Percentiles rank a stretch among this genome's conserved stretches.
These are phyloP conservation scores for Paramecium sonneborni DNA, from an alignment of 73 alveolate genomes.

Conservation along the genomic window DNA sequence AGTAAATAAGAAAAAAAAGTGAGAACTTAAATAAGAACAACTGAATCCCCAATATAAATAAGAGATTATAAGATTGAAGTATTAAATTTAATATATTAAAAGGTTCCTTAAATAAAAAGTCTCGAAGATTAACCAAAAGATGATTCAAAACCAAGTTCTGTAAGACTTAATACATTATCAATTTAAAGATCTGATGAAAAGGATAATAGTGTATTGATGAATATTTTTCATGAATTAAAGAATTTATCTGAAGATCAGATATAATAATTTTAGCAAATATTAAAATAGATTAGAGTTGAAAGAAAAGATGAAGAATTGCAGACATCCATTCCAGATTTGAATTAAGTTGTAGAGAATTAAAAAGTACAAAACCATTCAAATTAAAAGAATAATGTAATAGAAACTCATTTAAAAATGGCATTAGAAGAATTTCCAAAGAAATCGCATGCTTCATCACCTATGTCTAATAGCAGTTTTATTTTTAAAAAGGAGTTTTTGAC, in stretches of 20 bases:
- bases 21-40: not conserved
- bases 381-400: not conserved
- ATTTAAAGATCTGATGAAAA: not conserved
- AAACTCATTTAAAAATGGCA: conserved; percentile 30
- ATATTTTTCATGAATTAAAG: not conserved
- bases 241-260: not conserved
- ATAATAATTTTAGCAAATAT: not conserved
- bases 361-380: not conserved
- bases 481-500: not conserved
- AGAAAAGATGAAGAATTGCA: conserved; percentile 24
- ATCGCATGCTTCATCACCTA: not conserved
- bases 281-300: not conserved
- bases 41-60: not conserved
- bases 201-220: not conserved
- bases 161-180: conserved; percentile 1
- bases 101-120: not conserved
- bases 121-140: not conserved
- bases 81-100: not conserved
- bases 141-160: not conserved
- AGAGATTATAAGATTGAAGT: not conserved
- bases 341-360: not conserved
- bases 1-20: not conserved
- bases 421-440: not conserved
- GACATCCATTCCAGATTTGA: not conserved
- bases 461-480: not conserved